Evolutionary conservation across 1,139 yeast species (phyloP), one percentile per base, ranked within the genome.

Genomic region (Geotrichum europaeum): DNA sequence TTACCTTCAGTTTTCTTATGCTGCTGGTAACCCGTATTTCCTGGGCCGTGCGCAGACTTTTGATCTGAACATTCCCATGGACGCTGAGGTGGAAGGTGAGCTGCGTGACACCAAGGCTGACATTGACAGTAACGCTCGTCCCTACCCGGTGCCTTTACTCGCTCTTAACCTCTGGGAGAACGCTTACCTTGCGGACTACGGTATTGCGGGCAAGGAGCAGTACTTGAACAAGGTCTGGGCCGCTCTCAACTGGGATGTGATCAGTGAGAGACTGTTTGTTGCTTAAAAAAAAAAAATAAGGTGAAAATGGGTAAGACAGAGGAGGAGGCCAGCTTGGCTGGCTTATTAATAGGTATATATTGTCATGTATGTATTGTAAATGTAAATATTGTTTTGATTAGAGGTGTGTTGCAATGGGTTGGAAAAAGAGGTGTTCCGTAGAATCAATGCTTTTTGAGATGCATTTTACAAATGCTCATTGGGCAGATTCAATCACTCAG

Each of bases 11-110:
- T 79, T 83, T 59, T 81, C 91, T 67, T 84, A 88, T 74, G 76
- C 89, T 71, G 94, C 95, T 65, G 99, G 99, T 57, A 84, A 97
- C 1, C 98, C 99, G 30, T 89, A 89, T 72, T 84, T 84, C 68
- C 84, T 83, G 71, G 86, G 87, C 51, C 85, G 92, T 68, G 83
- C 86, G 70, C 96, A 90, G 75, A 73, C 82, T 4, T 75, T 85
- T 56, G 97, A 92, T 72, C 78, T 94, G 69, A 90, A 88, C 73
- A 85, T 87, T 15, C 84, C 89, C 13, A 79, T 87, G 45, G 82
- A 80, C 62, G 82, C 82, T 63, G 73, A 71, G 60, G 67, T 65
- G 30, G 57, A 62, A 34, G 67, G 64, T 24, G 65, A 69, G 18
- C 76, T 85, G 67, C 75, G 78, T 53, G 74, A 77, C 57, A 74